Evolutionary conservation across 2,329 filamentous ascomycete species (phyloP), one percentile per base, ranked within the genome.

Genomic region (Cucurbitaria berberidis): DNA sequence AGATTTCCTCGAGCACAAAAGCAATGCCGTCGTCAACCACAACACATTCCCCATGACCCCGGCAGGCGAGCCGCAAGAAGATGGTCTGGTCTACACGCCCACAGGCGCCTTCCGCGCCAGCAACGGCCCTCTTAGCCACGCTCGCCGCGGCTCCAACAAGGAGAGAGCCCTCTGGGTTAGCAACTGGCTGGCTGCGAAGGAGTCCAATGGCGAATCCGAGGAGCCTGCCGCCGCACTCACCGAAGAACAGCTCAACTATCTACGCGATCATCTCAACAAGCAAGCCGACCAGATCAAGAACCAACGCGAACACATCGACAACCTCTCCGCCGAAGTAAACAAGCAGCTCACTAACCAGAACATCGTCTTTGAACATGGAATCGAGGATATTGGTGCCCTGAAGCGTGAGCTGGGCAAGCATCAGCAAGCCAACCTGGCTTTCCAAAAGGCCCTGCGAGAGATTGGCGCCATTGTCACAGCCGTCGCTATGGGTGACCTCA

Each of bases 391-490:
- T 60, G 89, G 90, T 48, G 88, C 91, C 30, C 82, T 98, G 35
- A 93, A 98, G 78, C 86, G 93, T 53, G 95, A 99, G 77, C 82
- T 99, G 54, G 92, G 90, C 81, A 98, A 98, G 78, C 93, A 97
- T 72, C 93, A 96, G 74, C 95, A 97, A 78, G 95, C 96, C 72
- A 99, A 99, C 76, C 88, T 96, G 76, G 96, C 95, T 66, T 99
- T 98, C 84, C 93, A 98, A 74, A 98, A 98, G 77, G 95, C 95
- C 10, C 80, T 99, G 29, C 87, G 93, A 60, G 95, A 99, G 76
- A 98, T 99, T 64, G 95, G 95, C 66, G 95, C 93, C 72, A 98
- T 99, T 66, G 91, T 98, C 68, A 97, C 95, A 19, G 93, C 93
- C 58, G 95, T 98, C 63, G 95, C 93, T 51, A 91, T 91, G 68